phyloP scores from a whole-genome alignment of 345 rosid genomes.

The Eucalyptus curtisii region DNA sequence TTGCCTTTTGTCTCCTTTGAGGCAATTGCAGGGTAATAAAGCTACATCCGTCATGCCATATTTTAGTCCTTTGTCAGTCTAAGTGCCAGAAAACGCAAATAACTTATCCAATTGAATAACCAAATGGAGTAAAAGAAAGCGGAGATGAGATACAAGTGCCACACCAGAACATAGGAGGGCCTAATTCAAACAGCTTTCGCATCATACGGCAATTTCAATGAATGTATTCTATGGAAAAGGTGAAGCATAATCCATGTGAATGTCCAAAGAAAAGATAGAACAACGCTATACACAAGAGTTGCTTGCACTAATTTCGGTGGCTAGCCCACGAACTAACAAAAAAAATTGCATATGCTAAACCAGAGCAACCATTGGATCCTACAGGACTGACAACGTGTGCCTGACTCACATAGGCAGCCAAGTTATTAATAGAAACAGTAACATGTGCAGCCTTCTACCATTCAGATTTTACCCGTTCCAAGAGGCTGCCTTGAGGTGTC shows the following conservation, averaged over 20 bases:
- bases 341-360: neutral
- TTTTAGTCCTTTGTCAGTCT: neutral
- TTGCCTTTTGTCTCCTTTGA: neutral
- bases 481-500: constrained; percentile 84
- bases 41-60: neutral
- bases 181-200: neutral
- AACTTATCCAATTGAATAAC: neutral
- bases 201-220: neutral
- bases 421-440: neutral
- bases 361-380: neutral
- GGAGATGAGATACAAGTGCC: neutral
- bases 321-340: neutral
- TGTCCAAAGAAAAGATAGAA: neutral
- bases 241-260: neutral
- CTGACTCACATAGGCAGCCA: neutral
- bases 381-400: neutral
- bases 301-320: neutral
- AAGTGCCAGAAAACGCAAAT: neutral
- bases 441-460: neutral
- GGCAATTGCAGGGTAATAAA: neutral
- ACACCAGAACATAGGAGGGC: neutral
- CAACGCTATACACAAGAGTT: neutral
- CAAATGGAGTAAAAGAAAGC: neutral
- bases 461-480: constrained; percentile 79
- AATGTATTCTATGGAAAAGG: neutral